These are phyloP conservation scores for Paecilomyces niveus DNA, from an alignment of 2,329 filamentous ascomycete genomes.

Conservation along the genomic window DNA sequence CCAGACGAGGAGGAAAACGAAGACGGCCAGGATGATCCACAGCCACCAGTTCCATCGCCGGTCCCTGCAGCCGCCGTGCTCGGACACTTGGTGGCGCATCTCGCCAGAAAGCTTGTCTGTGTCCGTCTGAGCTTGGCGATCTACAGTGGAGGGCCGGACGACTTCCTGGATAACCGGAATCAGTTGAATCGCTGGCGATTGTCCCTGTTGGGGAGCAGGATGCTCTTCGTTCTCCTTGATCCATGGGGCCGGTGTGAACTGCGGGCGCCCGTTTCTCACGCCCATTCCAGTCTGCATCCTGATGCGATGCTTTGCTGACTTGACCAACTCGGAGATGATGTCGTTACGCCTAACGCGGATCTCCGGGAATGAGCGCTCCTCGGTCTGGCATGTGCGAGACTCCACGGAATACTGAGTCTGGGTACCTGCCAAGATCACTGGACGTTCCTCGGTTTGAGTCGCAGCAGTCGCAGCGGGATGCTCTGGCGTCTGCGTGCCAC, in stretches of 20 bases:
- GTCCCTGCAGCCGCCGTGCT: not conserved
- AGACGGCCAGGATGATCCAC: not conserved
- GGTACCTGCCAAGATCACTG: not conserved
- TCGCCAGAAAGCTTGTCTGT: not conserved
- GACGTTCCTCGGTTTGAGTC: not conserved
- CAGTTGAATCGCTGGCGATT: not conserved
- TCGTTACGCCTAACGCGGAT: not conserved
- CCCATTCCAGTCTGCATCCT: not conserved
- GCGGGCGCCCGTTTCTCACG: not conserved
- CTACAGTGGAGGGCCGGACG: not conserved
- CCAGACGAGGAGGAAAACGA: not conserved
- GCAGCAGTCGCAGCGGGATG: not conserved
- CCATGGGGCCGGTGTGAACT: not conserved
- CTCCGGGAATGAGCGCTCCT: not conserved
- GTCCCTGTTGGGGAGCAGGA: not conserved
- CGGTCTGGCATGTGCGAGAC: not conserved
- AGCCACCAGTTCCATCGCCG: not conserved
- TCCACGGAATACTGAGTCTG: not conserved
- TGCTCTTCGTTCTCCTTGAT: not conserved
- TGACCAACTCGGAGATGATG: not conserved
- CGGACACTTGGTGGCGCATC: not conserved
- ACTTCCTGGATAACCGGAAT: not conserved
- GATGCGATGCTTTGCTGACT: not conserved
- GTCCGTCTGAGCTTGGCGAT: not conserved
- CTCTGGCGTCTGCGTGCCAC: not conserved